A percentile compares a stretch with the other conserved stretches of the same genome.
phyloP scores from a whole-genome alignment of 1,284 basidiomycete genomes.

The Microbotryum lychnidis-dioicae region DNA sequence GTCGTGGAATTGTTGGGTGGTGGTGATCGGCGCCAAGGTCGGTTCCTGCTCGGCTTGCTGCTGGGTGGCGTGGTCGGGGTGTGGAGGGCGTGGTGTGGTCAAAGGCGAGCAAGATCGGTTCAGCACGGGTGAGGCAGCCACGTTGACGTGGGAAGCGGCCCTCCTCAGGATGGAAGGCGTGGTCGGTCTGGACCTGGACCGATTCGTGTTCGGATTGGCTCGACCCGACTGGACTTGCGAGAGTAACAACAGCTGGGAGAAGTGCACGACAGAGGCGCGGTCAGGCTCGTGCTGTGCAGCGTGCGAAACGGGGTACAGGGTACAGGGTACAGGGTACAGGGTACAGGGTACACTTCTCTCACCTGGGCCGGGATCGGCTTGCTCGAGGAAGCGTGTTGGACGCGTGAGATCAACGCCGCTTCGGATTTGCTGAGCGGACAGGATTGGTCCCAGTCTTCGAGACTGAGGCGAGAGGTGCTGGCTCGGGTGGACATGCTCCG shows the following conservation, averaged over 20 bases:
- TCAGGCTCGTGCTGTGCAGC: too few relatives aligned
- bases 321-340: too few relatives aligned
- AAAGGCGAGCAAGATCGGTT: background rate
- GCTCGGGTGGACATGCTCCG: slow-evolving; percentile 2
- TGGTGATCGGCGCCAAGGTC: slow-evolving; percentile 59
- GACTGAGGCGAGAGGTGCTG: slow-evolving; percentile 31
- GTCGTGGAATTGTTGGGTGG: slow-evolving; percentile 88
- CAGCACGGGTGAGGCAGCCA: slow-evolving; percentile 6
- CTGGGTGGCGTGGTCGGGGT: slow-evolving; percentile 37
- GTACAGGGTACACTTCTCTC: background rate
- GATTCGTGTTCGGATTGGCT: too few relatives aligned
- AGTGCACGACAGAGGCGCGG: too few relatives aligned
- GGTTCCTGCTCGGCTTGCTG: slow-evolving; percentile 24
- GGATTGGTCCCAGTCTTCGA: slow-evolving; percentile 83
- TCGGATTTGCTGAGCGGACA: slow-evolving; percentile 50
- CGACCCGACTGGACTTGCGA: too few relatives aligned
- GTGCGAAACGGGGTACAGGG: too few relatives aligned
- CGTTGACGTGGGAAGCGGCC: slow-evolving; percentile 7
- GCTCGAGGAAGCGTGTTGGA: background rate
- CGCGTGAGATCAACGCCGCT: slow-evolving; percentile 3
- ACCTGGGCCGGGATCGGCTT: slow-evolving; percentile 12
- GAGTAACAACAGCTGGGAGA: background rate
- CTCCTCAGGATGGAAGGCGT: slow-evolving; percentile 6
- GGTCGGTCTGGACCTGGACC: slow-evolving; percentile 6
- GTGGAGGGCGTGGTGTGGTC: slow-evolving; percentile 35